Evolutionary conservation across 805 yeast genomes (phyloP), one percentile per base, ranked within the genome.

Genomic region (Starmerella etchellsii): DNA sequence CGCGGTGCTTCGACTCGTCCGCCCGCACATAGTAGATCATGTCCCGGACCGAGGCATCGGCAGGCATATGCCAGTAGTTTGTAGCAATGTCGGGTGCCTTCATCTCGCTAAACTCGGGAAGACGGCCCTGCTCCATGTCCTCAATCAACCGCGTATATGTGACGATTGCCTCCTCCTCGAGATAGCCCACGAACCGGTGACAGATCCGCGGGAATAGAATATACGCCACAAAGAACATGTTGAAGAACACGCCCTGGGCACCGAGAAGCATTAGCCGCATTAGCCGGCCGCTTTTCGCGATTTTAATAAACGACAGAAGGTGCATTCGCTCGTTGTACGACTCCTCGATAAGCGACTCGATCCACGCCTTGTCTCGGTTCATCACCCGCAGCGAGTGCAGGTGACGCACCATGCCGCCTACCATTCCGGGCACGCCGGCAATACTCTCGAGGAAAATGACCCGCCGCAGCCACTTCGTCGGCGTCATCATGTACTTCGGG

Each of bases 361-460:
- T 38, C 41, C 41, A 38, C 8, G 41, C 41, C 7, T 31, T 35
- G 32, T 38, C 41, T 10, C 41, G 36, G 5, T n/a, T 24, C 25
- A 38, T 19, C 8, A 38, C 18, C 13, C 41, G 25, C 23, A 38
- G 7, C 9, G 41, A 38, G 25, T 38, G 41, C 19, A 38, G 28
- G 15, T 38, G 41, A 11, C 41, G 36, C 19, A 38, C 41, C 41
- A 38, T 38, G 11, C 41, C 41, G 8, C 41, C 41, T 3, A 38
- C 41, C 41, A 38, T 38, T 11, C 41, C 41, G 16, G 41, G 41
- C 15, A 38, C 41, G 3, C 41, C 41, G 18, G 41, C 41, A 31
- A 38, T 15, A 16, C 41, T 38, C 15, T 38, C 41, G 16, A 38
- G 19, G 23, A 38, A 38, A 4, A 38, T 23, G 13, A 38, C n/a